Evolutionary conservation across 805 yeast genomes (phyloP), one percentile per base, ranked within the genome.

Genomic region (Millerozyma acaciae): DNA sequence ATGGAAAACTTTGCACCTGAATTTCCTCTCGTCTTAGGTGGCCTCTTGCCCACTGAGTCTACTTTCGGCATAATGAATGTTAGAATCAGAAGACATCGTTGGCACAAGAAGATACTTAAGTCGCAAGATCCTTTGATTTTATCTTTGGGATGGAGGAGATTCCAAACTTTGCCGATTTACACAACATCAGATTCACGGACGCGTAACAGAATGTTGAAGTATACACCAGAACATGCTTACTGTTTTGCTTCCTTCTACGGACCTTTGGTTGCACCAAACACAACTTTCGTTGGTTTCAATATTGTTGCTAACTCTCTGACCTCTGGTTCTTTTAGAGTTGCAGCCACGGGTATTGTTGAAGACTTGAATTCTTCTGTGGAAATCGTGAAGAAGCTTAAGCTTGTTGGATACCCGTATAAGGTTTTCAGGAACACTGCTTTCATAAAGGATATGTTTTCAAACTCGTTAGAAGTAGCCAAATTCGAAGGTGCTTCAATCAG

Each of bases 181-280:
- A 89, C 98, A 3, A 93, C 98, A 0, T 79, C 95, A 5, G 99
- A 93, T 60, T 93, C 98, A 5, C 75, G 99, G 64, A 93, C 99
- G 9, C 77, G 99, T 69, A 90, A 89, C 52, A 82, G 98, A 66
- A 86, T 93, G 96, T 73, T 93, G 63, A 93, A 93, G 56, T 93
- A 93, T 57, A 93, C 98, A 0, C 98, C 98, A 6, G 99, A 93
- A 54, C 99, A 93, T 60, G 86, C 96, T 16, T 90, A 84, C 57
- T 93, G 98, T 70, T 80, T 82, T 54, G 97, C 96, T 1, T 83
- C 96, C 20, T 88, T 93, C 60, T 93, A 88, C 53, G 98, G 98
- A 1, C 99, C 99, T 8, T 70, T 93, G 35, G 96, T 90, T 32
- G 87, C 97, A 2, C 98, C 98, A 25, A 90, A 90, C 54, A 90